Base-by-base conservation (phyloP, 1,284 basidiomycete species). In the Boletus sp. region DNA sequence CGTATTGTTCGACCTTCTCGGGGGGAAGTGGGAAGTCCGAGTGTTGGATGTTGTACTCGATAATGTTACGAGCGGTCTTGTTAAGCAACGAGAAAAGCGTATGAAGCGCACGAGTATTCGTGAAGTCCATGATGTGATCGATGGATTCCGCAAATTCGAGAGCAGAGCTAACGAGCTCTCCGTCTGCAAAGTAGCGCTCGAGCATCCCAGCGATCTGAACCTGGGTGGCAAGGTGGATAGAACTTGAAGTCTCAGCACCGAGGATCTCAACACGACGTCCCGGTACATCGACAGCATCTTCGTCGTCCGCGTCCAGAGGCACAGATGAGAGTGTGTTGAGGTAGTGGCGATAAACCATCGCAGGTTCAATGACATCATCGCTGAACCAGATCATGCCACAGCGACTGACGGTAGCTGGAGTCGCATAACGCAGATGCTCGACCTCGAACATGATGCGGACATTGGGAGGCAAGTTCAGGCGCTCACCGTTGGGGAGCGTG, bases 301-400 rank as follows among this genome's bases (percentile, higher is more conserved):
- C 95, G 50, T 96, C 94, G 50, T 94, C 91, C 6, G 89, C 85
- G 59, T 92, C 92, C 57, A 99, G 72, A n/a, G 92, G 82, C 4
- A 86, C 74, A 6, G 82, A 76, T 0, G 84, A 78, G 27, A 98
- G 75, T 0, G 84, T 84, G 41, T 82, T 78, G 39, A 99, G 81
- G 63, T 97, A 95, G 65, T 97, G 82, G 40, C 80, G 80, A 69
- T 90, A 97, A 26, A 97, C 82, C 96, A 99, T 98, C 4, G 78
- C 72, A 3, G 93, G 84, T 54, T 91, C 84, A 26, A 99, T 84
- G 41, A 95, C 86, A 54, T 97, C 94, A 52, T 97, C 93, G 65
- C 93, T 97, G 73, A 99, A 99, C 96, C 96, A 99, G 61, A 99
- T 95, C 96, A 99, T 99, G 68, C 96, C 96, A 67, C 96, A 99